phyloP scores from a whole-genome alignment of 352 stramenopile species.

The Poterioochromonas sp. region DNA sequence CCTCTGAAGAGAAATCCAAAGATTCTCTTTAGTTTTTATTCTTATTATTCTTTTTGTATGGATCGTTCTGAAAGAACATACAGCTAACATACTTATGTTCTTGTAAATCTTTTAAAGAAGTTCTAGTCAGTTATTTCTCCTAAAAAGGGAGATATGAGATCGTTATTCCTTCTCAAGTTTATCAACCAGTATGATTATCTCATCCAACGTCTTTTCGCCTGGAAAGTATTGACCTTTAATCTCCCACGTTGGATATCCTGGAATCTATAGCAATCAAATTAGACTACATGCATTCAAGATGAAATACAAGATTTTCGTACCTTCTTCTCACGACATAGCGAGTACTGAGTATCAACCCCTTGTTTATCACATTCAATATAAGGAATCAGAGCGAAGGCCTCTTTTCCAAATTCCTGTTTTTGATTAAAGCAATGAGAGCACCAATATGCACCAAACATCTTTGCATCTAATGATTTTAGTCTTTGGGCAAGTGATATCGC shows the following conservation, averaged over 20 bases:
- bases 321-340: conserved; percentile 45
- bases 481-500: conserved; percentile 46
- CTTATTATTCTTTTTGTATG: no score
- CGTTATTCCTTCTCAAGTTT: no score
- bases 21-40: no score
- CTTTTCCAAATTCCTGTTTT: conserved; percentile 49
- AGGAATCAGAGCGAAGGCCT: conserved; percentile 50
- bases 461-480: conserved; percentile 49
- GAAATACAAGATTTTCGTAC: conserved; percentile 1
- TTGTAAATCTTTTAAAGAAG: no score
- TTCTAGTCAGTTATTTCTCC: no score
- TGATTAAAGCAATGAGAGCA: conserved; percentile 61
- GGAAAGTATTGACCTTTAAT: conserved; percentile 64
- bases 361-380: conserved; percentile 59
- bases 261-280: conserved; percentile 44
- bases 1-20: no score
- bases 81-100: no score
- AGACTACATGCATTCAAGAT: neutral
- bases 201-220: conserved; percentile 59
- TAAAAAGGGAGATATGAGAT: no score
- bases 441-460: conserved; percentile 61
- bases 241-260: conserved; percentile 68
- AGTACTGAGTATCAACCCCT: conserved; percentile 49
- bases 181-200: no score
- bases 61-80: no score